A percentile compares a stretch with the other conserved stretches of the same genome.
Conservation (phyloP, 495 filamentous ascomycete species). For the Aspergillus sclerotiicarbonarius region DNA sequence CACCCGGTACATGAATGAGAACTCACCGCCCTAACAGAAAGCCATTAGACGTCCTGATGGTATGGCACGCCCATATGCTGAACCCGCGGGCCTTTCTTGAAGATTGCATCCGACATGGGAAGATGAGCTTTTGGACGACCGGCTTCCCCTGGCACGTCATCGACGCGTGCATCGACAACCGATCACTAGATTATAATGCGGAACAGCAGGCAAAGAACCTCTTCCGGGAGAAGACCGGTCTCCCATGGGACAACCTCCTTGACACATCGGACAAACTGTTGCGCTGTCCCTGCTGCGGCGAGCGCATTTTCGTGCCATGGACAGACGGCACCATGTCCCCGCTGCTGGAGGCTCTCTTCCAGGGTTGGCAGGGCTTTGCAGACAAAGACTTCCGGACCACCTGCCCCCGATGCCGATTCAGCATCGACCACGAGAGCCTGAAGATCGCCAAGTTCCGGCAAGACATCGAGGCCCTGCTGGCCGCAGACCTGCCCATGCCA, state of each 20-base stretch:
- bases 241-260: conserved; percentile 58
- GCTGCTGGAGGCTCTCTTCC: conserved; percentile 23
- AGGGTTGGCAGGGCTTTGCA: conserved; percentile 53
- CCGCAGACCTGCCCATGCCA: conserved; percentile 53
- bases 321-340: conserved; percentile 47
- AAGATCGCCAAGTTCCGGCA: conserved; percentile 54
- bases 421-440: conserved; percentile 49
- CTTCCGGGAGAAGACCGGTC: conserved; percentile 53
- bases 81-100: conserved; percentile 78
- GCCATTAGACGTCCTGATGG: conserved; percentile 74
- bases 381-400: conserved; percentile 54
- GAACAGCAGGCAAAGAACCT: conserved; percentile 37
- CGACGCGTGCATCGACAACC: conserved; percentile 61
- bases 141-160: conserved; percentile 72
- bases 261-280: conserved; percentile 49
- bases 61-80: conserved; percentile 85
- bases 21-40: conserved; percentile 2
- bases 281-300: conserved; percentile 56
- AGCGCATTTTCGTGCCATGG: conserved; percentile 53
- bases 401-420: conserved; percentile 48
- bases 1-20: background rate
- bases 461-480: conserved; percentile 49
- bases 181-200: conserved; percentile 60
- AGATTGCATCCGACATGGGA: conserved; percentile 65
- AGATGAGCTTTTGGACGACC: conserved; percentile 58